Base-by-base conservation (phyloP, 805 yeast genomes). In the Saccharomycopsis amapae region DNA sequence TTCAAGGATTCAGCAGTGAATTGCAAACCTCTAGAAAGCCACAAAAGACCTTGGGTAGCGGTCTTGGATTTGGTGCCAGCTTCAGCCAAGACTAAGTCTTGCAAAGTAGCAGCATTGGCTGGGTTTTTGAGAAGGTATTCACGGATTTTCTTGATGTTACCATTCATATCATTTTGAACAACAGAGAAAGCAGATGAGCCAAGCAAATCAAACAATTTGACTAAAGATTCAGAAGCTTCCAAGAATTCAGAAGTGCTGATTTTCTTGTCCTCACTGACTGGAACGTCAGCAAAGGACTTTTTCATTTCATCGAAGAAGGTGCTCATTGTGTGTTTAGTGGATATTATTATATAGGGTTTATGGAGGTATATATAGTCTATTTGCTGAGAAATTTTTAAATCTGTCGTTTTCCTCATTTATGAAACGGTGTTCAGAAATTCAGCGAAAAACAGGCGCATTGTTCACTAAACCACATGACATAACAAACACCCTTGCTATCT, bases 1-100 rank as follows among this genome's bases (percentile, higher is more conserved):
- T 89, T 73, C 81, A 87, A 79, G 32, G 95, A 93, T 54, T 72
- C 80, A 17, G 94, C 89, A n/a, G 96, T 87, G 71, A 87, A 88
- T 61, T 84, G 81, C 56, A 87, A 75, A 18, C 96, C 96, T 59
- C 90, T 71, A 38, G 80, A 72, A 55, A 87, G 74, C 96, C 96
- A 87, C 56, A 87, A 67, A 54, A 87, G 73, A 33, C 94, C 96
- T 65, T 88, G 96, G 10, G 96, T 87, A 34, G 96, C 95, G 50
- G 80, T 79, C 63, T 81, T 84, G 45, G 67, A 66, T 57, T 72
- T 70, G 54, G 77, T 77, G 32, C 71, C 72, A 36, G 76, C 79
- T 68, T 87, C 96, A 46, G 79, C 68, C 51, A 83, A 65, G 28
- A 88, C 81, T 61, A 87, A 69, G 51, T 76, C 87, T 67, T 88